A percentile compares a stretch with the other conserved stretches of the same genome.
Evolutionary conservation across 2,329 filamentous ascomycete species (phyloP).

Genomic region (Xylaria sp.): DNA sequence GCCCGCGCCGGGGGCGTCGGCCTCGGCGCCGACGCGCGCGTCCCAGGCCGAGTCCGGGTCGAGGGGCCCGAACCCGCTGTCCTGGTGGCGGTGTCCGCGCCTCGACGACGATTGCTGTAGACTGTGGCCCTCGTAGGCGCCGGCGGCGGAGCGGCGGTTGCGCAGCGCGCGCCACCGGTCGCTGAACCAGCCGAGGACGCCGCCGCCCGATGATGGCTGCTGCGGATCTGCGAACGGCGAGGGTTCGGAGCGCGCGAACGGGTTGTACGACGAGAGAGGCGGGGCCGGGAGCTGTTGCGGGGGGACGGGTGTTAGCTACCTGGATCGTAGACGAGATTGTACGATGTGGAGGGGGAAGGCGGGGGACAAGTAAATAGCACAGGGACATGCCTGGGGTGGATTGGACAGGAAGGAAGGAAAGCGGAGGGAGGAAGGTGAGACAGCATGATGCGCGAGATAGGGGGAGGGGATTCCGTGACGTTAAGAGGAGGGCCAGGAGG

Average conservation of each 20-base stretch:
- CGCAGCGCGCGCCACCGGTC: slow-evolving; percentile 63
- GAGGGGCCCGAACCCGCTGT: slow-evolving; percentile 64
- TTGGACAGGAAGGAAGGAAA: slow-evolving; percentile 3
- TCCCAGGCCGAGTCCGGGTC: slow-evolving; percentile 90
- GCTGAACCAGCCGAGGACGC: slow-evolving; percentile 73
- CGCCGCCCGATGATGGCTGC: slow-evolving; percentile 62
- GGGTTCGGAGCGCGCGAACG: slow-evolving; percentile 60
- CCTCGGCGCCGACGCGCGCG: slow-evolving; percentile 73
- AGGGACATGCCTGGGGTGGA: slow-evolving; percentile 8
- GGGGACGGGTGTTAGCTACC: slow-evolving; percentile 16
- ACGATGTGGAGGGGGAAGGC: not conserved
- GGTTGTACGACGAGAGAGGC: slow-evolving; percentile 68
- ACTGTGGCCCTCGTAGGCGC: slow-evolving; percentile 67
- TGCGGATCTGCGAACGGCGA: slow-evolving; percentile 54
- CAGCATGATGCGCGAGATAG: slow-evolving; percentile 2
- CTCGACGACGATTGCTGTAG: slow-evolving; percentile 37
- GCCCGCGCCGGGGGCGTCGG: slow-evolving; percentile 56
- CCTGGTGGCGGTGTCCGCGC: too few relatives aligned
- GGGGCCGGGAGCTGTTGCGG: slow-evolving; percentile 66
- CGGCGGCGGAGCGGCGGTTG: slow-evolving; percentile 66
- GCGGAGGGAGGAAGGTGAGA: slow-evolving; percentile 1
- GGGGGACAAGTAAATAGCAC: not conserved
- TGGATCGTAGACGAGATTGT: not conserved
- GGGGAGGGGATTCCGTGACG: not conserved
- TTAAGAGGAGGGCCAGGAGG: slow-evolving; percentile 1